Percentiles rank a stretch among this genome's conserved stretches.
These are phyloP conservation scores for Vaucheria bursata DNA, from an alignment of 352 stramenopile species.

Conservation along the genomic window DNA sequence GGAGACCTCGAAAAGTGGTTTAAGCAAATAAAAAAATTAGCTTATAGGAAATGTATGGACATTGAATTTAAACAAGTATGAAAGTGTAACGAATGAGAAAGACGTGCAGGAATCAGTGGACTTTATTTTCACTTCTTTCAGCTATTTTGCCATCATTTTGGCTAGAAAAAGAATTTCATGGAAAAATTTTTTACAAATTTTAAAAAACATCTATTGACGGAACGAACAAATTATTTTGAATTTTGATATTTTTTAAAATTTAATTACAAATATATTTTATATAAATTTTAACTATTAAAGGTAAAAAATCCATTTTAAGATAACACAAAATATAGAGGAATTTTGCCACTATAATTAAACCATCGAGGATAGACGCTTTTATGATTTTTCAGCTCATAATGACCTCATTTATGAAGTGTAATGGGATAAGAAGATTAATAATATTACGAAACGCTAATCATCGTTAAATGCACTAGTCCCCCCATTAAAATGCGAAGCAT, in stretches of 20 bases:
- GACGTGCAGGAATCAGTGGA: neutral
- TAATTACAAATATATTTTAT: neutral
- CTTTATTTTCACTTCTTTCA: neutral
- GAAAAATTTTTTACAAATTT: neutral
- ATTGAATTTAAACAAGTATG: neutral
- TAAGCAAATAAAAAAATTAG: no score
- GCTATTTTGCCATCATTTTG: neutral
- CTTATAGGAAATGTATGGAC: no score
- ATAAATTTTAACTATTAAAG: no score
- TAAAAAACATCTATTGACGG: neutral
- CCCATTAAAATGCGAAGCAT: neutral
- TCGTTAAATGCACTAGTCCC: neutral
- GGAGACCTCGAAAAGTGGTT: no score
- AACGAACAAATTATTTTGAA: neutral
- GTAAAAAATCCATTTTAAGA: no score
- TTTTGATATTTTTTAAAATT: neutral
- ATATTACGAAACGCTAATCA: neutral
- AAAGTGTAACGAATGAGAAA: slow-evolving; percentile 3
- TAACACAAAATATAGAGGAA: neutral
- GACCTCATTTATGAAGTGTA: neutral
- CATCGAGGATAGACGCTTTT: no score
- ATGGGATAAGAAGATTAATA: neutral
- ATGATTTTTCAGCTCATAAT: no score
- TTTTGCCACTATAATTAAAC: neutral
- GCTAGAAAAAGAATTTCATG: neutral